Percentiles rank a stretch among this genome's conserved stretches.
Conservation (phyloP, 768 basidiomycete genomes). For the Leccinum broughii region DNA sequence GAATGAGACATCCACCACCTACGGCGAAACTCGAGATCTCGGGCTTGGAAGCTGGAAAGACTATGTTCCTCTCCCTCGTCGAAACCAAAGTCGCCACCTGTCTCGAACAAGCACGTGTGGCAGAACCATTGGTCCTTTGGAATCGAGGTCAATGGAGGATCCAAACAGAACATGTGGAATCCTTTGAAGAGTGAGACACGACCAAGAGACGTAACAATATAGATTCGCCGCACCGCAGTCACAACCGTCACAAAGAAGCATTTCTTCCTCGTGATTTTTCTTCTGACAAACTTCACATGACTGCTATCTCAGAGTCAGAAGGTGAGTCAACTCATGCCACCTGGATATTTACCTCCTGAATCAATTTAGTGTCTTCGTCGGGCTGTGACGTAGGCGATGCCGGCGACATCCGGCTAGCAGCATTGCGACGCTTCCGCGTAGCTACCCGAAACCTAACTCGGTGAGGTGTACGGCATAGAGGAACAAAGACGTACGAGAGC, state of each 20-base stretch:
- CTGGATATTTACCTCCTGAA: slow-evolving; percentile 50
- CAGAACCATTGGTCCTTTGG: slow-evolving; percentile 98
- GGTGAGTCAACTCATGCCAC: slow-evolving; percentile 16
- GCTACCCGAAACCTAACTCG: slow-evolving; percentile 27
- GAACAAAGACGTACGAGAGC: slow-evolving; percentile 34
- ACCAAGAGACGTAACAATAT: slow-evolving; percentile 9
- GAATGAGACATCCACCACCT: slow-evolving; percentile 86
- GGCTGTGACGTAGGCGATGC: slow-evolving; percentile 25
- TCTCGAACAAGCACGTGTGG: slow-evolving; percentile 84
- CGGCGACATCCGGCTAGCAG: slow-evolving; percentile 23
- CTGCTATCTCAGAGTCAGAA: slow-evolving; percentile 48
- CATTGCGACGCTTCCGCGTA: slow-evolving; percentile 34
- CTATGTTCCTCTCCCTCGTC: slow-evolving; percentile 98
- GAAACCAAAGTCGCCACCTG: slow-evolving; percentile 96
- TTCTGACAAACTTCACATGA: slow-evolving; percentile 93
- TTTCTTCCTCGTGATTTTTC: slow-evolving; percentile 85
- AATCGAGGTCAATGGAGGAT: slow-evolving; percentile 81
- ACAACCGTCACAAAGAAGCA: slow-evolving; percentile 89
- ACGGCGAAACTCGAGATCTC: slow-evolving; percentile 85
- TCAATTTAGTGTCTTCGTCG: slow-evolving; percentile 43
- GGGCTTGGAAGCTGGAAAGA: slow-evolving; percentile 86
- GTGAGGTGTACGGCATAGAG: slow-evolving; percentile 8
- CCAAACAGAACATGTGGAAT: slow-evolving; percentile 96
- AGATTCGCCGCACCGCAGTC: slow-evolving; percentile 59
- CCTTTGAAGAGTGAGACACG: slow-evolving; percentile 47